Conservation (phyloP, 495 filamentous ascomycete species). For the Aspergillus cristatus region DNA sequence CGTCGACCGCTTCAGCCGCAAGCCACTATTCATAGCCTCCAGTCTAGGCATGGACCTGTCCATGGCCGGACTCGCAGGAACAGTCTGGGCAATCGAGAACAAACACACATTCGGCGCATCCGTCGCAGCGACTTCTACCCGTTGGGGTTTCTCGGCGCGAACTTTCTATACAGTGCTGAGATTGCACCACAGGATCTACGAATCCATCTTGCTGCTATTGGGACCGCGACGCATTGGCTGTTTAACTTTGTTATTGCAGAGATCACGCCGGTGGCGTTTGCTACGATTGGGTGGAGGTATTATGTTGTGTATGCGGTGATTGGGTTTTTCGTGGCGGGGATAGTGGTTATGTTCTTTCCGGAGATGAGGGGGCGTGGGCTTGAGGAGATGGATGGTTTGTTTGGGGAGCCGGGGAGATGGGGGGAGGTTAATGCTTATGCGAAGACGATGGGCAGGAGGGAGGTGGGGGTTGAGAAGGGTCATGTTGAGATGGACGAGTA, state of each 20-base stretch:
- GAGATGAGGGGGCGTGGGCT: slow-evolving; percentile 54
- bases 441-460: too few relatives aligned
- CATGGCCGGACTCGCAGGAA: slow-evolving; percentile 48
- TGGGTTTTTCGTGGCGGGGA: slow-evolving; percentile 49
- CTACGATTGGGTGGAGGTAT: slow-evolving; percentile 50
- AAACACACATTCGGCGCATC: slow-evolving; percentile 22
- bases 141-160: slow-evolving; percentile 55
- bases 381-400: slow-evolving; percentile 59
- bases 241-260: slow-evolving; percentile 42
- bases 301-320: slow-evolving; percentile 60
- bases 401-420: slow-evolving; percentile 34
- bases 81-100: slow-evolving; percentile 20
- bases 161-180: slow-evolving; percentile 55
- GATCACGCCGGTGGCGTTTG: slow-evolving; percentile 51
- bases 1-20: slow-evolving; percentile 19
- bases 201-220: slow-evolving; percentile 52
- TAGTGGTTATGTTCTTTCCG: slow-evolving; percentile 54
- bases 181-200: slow-evolving; percentile 54
- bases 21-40: slow-evolving; percentile 53
- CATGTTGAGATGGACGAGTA: too few relatives aligned
- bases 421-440: too few relatives aligned
- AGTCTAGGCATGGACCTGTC: slow-evolving; percentile 48
- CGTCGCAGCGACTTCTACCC: slow-evolving; percentile 45
- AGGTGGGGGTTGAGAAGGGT: too few relatives aligned
- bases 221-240: slow-evolving; percentile 27